phyloP scores from a whole-genome alignment of 495 filamentous ascomycete genomes.

The Aeminium ludgeri region DNA sequence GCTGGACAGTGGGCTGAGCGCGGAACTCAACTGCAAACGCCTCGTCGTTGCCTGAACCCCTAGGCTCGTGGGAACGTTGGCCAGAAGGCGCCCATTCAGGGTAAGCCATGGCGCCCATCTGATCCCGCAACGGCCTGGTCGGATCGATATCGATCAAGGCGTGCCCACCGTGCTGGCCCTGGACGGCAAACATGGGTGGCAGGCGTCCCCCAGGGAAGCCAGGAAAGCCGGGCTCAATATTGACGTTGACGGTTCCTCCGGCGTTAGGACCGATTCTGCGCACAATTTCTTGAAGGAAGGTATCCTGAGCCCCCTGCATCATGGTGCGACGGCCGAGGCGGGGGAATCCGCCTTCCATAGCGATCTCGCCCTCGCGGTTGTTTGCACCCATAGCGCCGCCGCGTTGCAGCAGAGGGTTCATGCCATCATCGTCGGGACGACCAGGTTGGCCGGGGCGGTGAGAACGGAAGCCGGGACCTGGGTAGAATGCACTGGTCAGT shows the following conservation, averaged over 20 bases:
- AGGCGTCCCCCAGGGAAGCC: neutral
- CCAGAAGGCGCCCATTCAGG: neutral
- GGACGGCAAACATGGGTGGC: constrained; percentile 4
- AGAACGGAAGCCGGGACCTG: constrained; percentile 25
- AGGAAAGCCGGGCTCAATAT: constrained; percentile 4
- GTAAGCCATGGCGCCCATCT: neutral
- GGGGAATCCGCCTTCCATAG: constrained; percentile 16
- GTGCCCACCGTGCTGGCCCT: constrained; percentile 1
- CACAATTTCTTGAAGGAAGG: constrained; percentile 14
- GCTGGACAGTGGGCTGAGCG: constrained; percentile 45
- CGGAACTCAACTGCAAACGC: constrained; percentile 54
- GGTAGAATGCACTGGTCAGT: neutral
- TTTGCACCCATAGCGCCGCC: constrained; percentile 2
- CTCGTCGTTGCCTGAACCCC: constrained; percentile 1
- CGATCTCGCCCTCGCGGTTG: constrained; percentile 9
- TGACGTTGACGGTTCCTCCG: constrained; percentile 11
- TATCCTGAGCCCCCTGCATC: neutral
- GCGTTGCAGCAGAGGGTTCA: constrained; percentile 51
- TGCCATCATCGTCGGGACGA: constrained; percentile 53
- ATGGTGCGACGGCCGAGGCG: neutral
- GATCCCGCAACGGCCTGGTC: constrained; percentile 5
- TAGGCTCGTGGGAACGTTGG: neutral
- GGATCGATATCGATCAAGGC: constrained; percentile 10
- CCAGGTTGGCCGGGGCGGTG: constrained; percentile 33
- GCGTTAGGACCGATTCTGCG: constrained; percentile 2